Percentiles rank a stretch among this genome's conserved stretches.
These are phyloP conservation scores for Hericium rajendrae DNA, from an alignment of 768 basidiomycete species.

Conservation along the genomic window DNA sequence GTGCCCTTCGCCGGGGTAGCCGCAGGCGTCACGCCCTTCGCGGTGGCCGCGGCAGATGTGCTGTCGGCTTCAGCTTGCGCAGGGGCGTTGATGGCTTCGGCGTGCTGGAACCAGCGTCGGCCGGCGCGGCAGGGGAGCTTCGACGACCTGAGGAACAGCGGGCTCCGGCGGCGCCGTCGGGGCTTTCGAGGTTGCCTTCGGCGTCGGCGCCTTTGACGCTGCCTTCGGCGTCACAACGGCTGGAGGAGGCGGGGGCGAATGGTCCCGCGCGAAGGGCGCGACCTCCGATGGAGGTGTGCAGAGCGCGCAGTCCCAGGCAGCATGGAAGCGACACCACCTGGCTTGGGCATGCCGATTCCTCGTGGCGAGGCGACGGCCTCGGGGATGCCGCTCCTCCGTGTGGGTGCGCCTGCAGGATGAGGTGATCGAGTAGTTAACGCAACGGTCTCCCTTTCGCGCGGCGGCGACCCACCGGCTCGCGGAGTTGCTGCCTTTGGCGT, in stretches of 20 bases:
- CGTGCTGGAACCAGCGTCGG: slow-evolving; percentile 1
- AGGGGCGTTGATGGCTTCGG: not conserved
- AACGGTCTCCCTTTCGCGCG: not conserved
- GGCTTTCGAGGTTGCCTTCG: not conserved
- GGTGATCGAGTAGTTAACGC: not conserved
- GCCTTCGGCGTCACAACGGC: not conserved
- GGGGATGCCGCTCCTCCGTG: slow-evolving; percentile 1
- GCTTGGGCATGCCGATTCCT: too few species aligned
- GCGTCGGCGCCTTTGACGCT: not conserved
- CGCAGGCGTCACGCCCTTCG: not conserved
- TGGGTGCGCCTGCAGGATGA: not conserved
- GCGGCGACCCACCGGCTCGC: slow-evolving; percentile 5
- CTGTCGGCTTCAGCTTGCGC: too few species aligned
- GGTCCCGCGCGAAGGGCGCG: not conserved
- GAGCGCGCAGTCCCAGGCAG: not conserved
- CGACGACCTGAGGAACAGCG: not conserved
- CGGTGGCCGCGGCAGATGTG: too few species aligned
- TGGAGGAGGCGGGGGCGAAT: slow-evolving; percentile 7
- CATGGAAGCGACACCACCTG: slow-evolving; percentile 1
- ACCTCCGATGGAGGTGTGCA: not conserved
- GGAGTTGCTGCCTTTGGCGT: slow-evolving; percentile 13
- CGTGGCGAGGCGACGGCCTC: slow-evolving; percentile 2
- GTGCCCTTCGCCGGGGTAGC: not conserved
- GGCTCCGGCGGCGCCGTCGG: not conserved
- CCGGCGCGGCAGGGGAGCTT: slow-evolving; percentile 2